Evolutionary conservation across 306 rosid species (phyloP).

Genomic region (Purshia tridentata): DNA sequence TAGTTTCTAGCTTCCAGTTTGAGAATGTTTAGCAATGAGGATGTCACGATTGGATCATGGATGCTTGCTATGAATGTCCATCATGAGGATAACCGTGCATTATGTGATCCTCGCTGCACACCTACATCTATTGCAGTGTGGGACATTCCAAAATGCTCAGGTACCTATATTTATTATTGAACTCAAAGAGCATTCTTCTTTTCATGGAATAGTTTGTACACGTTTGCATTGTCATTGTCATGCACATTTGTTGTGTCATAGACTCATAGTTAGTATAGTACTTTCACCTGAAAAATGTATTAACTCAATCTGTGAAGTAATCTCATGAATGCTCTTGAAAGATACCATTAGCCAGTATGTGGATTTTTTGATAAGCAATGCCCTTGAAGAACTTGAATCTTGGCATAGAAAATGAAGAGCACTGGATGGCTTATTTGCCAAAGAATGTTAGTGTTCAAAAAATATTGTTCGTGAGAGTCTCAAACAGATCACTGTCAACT

Average conservation of each 20-base stretch:
- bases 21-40: constrained; percentile 40
- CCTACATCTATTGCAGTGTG: constrained; percentile 36
- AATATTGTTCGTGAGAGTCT: neutral
- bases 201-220: neutral
- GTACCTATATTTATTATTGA: no score
- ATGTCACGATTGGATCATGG: constrained; percentile 36
- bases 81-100: constrained; percentile 30
- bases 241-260: neutral
- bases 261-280: neutral
- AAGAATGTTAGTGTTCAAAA: neutral
- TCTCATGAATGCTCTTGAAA: neutral
- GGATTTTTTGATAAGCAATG: neutral
- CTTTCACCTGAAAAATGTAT: neutral
- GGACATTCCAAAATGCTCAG: constrained; percentile 45
- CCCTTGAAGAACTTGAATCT: neutral
- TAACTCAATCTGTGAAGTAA: neutral
- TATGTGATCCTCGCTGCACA: constrained; percentile 35
- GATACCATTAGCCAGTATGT: neutral
- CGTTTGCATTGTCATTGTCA: neutral
- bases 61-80: constrained; percentile 42
- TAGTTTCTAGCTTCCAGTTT: constrained; percentile 27
- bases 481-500: neutral
- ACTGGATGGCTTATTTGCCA: neutral
- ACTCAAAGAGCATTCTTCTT: neutral
- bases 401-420: neutral